Evolutionary conservation across 2,329 filamentous ascomycete genomes (phyloP).

Genomic region (Trichoderma hamatum): DNA sequence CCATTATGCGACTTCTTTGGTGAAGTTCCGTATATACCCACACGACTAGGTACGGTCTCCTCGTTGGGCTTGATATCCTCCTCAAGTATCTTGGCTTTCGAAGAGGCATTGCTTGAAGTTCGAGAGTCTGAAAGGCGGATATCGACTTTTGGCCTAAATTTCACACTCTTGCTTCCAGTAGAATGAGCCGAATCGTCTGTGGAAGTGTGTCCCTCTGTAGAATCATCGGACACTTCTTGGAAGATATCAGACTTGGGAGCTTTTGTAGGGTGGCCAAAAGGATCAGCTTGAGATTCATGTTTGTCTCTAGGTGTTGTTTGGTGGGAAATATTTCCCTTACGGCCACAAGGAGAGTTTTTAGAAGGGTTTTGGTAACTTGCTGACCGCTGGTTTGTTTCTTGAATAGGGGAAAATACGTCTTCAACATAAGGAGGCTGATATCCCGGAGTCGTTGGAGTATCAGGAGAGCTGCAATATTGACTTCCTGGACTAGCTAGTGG

Average conservation of each 20-base stretch:
- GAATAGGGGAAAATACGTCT: slow-evolving; percentile 30
- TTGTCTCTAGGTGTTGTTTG: background rate
- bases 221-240: slow-evolving; percentile 11
- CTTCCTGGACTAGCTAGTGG: slow-evolving; percentile 21
- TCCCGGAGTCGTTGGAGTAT: slow-evolving; percentile 11
- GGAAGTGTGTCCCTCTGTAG: slow-evolving; percentile 24
- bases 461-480: slow-evolving; percentile 1
- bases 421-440: slow-evolving; percentile 38
- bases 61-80: slow-evolving; percentile 20
- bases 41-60: slow-evolving; percentile 8
- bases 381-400: background rate
- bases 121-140: slow-evolving; percentile 28
- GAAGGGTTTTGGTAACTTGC: background rate
- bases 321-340: background rate
- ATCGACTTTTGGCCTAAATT: slow-evolving; percentile 34
- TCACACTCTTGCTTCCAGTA: slow-evolving; percentile 34
- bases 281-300: background rate
- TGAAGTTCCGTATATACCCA: slow-evolving; percentile 19
- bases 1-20: slow-evolving; percentile 14
- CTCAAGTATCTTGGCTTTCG: slow-evolving; percentile 4
- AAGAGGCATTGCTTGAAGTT: slow-evolving; percentile 26
- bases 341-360: slow-evolving; percentile 1
- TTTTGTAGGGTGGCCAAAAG: background rate
- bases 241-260: background rate
- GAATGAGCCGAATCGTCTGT: slow-evolving; percentile 26